These are phyloP conservation scores for Penicillium sp. DNA, from an alignment of 2,329 filamentous ascomycete species.

Conservation along the genomic window DNA sequence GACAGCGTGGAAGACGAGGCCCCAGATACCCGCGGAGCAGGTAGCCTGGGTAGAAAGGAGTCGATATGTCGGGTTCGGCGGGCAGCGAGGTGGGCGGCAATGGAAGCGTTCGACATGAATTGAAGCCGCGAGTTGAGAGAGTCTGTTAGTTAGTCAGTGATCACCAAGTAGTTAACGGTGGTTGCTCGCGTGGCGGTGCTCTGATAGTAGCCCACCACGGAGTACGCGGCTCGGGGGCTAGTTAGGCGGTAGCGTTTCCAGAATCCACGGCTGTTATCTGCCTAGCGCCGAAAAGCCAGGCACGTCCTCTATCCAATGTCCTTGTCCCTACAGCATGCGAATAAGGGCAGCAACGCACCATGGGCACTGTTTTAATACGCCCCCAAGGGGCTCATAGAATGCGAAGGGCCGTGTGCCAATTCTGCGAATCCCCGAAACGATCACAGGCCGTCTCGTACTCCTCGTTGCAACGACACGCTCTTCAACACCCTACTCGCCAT, in stretches of 20 bases:
- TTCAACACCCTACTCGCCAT: conserved; percentile 1
- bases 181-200: conserved; percentile 10
- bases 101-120: neutral
- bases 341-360: conserved; percentile 16
- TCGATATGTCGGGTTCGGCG: neutral
- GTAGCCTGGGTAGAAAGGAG: conserved; percentile 2
- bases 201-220: neutral
- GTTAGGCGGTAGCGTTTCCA: conserved; percentile 10
- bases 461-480: conserved; percentile 11
- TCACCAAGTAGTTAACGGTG: neutral
- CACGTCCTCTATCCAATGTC: neutral
- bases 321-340: neutral
- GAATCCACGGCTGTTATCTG: neutral
- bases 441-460: conserved; percentile 16
- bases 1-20: conserved; percentile 1
- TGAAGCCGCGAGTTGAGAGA: neutral
- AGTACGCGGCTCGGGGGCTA: neutral
- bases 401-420: conserved; percentile 31
- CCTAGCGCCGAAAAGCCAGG: conserved; percentile 4
- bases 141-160: neutral
- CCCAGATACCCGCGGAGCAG: conserved; percentile 13
- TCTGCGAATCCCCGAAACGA: conserved; percentile 33
- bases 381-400: conserved; percentile 17
- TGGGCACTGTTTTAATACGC: conserved; percentile 34
- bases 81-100: neutral